Percentiles rank a stretch among this genome's conserved stretches.
These are phyloP conservation scores for Plasmodium reichenowi DNA, from an alignment of 169 alveolate genomes.

Conservation along the genomic window DNA sequence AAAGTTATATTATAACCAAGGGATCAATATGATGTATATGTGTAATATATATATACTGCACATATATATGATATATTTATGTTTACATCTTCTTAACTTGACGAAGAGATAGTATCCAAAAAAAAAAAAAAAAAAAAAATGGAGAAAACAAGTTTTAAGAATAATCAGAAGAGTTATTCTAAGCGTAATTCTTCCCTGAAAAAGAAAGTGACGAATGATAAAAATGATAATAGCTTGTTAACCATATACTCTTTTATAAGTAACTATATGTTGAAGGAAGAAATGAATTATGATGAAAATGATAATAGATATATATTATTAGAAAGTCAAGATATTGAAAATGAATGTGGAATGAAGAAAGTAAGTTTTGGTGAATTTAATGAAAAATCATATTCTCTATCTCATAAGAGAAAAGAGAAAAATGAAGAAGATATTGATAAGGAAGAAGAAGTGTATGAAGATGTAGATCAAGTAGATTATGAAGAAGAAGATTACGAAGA, in stretches of 20 bases:
- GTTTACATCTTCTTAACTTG: not conserved
- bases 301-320: conserved; percentile 48
- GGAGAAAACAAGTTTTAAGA: conserved; percentile 24
- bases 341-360: conserved; percentile 23
- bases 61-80: not conserved
- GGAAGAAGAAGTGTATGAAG: not conserved
- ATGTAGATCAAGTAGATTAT: not conserved
- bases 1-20: not conserved
- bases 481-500: not conserved
- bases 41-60: not conserved
- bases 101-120: not conserved
- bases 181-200: conserved; percentile 15
- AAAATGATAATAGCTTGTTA: conserved; percentile 48
- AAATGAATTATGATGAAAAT: conserved; percentile 60
- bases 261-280: conserved; percentile 62
- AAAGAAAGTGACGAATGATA: conserved; percentile 20
- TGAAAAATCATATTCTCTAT: conserved; percentile 30
- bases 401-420: not conserved
- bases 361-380: conserved; percentile 40
- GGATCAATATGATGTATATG: not conserved
- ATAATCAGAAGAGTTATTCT: conserved; percentile 9
- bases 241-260: conserved; percentile 64
- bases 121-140: conserved; percentile 20
- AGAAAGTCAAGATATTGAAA: conserved; percentile 56
- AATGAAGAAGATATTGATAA: not conserved